Conservation (phyloP, 208 protist genomes). For the Trichomonas gallinae region DNA sequence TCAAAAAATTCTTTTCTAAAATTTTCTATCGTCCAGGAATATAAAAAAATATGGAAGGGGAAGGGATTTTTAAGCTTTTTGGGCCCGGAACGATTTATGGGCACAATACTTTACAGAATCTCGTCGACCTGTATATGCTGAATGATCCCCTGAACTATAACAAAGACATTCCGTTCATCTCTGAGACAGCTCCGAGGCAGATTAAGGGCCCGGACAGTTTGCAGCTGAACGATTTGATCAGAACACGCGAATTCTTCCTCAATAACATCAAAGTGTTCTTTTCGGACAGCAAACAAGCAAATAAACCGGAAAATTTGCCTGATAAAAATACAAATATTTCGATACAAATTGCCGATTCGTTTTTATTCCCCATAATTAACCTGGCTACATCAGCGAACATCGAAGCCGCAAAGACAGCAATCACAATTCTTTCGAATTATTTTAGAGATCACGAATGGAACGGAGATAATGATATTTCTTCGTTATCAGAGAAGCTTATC, state of each 20-base stretch:
- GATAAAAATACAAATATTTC: background rate
- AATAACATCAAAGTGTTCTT: background rate
- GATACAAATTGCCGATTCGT: background rate
- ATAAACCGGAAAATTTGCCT: background rate
- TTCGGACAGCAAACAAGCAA: no score
- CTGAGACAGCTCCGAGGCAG: background rate
- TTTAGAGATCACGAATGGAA: conserved; percentile 7
- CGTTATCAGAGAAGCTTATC: background rate
- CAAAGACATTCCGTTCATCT: background rate
- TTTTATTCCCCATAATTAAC: background rate
- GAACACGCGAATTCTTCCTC: background rate
- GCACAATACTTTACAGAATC: background rate
- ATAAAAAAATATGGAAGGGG: background rate
- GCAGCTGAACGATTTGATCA: background rate
- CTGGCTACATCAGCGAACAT: background rate
- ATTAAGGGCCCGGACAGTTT: background rate
- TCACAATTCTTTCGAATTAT: background rate
- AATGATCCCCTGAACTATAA: background rate
- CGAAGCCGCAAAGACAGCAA: background rate
- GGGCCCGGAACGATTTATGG: background rate
- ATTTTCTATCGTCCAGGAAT: background rate
- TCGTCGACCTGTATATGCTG: background rate
- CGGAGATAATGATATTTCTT: background rate
- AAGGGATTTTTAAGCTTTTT: background rate
- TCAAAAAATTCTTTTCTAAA: background rate